Conservation (phyloP, 1,284 basidiomycete species). For the Cutaneotrichosporon sp. region DNA sequence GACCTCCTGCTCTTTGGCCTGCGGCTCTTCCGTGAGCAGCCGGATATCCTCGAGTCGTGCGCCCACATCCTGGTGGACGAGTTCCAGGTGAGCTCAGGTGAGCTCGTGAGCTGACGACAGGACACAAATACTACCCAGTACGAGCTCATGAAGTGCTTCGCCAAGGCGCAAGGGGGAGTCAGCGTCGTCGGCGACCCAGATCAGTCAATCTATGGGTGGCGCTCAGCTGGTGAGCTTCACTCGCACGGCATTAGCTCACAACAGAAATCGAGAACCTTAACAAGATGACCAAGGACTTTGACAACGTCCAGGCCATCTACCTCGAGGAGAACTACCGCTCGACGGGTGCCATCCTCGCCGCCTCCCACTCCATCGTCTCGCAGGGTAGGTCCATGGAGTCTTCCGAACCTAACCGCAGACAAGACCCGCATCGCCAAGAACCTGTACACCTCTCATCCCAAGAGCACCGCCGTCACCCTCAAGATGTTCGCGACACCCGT, state of each 20-base stretch:
- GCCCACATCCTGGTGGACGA: conserved; percentile 85
- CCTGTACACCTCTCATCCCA: conserved; percentile 70
- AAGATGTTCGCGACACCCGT: conserved; percentile 44
- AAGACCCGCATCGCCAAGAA: conserved; percentile 70
- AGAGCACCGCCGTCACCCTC: conserved; percentile 61
- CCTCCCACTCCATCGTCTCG: conserved; percentile 74
- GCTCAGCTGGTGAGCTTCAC: conserved; percentile 62
- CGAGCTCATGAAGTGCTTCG: conserved; percentile 76
- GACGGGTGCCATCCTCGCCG: conserved; percentile 72
- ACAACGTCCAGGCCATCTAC: conserved; percentile 65
- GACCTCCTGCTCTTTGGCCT: conserved; percentile 78
- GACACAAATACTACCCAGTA: conserved; percentile 89
- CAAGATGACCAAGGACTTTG: conserved; percentile 74
- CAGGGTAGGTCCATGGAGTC: conserved; percentile 62
- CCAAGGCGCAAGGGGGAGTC: conserved; percentile 61
- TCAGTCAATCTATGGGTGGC: conserved; percentile 91
- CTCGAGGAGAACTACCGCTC: conserved; percentile 89
- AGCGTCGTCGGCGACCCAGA: conserved; percentile 92
- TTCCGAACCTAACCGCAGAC: conserved; percentile 24
- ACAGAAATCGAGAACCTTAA: conserved; percentile 71
- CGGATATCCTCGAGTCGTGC: conserved; percentile 64
- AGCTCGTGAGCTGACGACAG: conserved; percentile 53
- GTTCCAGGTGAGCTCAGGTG: conserved; percentile 62
- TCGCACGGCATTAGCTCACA: too few relatives aligned
- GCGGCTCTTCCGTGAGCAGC: conserved; percentile 65